A percentile compares a stretch with the other conserved stretches of the same genome.
Evolutionary conservation across 768 basidiomycete species (phyloP).

Genomic region (Pleurotus citrinopileatus): DNA sequence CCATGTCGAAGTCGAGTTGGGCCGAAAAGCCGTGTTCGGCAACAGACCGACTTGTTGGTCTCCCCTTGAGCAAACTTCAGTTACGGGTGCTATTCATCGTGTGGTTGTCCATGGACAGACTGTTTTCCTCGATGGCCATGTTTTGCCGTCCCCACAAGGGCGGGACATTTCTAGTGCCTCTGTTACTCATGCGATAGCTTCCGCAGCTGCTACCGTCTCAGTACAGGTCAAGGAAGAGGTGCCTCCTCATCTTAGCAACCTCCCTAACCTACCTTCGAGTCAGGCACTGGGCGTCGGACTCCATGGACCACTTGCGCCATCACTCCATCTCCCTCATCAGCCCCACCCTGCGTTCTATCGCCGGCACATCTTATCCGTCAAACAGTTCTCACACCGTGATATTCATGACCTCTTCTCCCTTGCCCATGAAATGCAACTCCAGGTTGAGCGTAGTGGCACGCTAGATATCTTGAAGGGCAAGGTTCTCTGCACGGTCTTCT

Average conservation of each 20-base stretch:
- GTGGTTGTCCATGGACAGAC: constrained; percentile 91
- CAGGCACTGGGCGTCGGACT: constrained; percentile 20
- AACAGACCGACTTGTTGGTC: constrained; percentile 68
- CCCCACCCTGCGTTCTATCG: constrained; percentile 89
- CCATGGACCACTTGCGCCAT: constrained; percentile 28
- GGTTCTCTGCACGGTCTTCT: constrained; percentile 90
- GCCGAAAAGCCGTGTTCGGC: constrained; percentile 62
- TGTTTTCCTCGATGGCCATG: constrained; percentile 80
- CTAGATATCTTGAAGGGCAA: constrained; percentile 90
- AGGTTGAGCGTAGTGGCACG: constrained; percentile 87
- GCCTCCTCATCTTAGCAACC: constrained; percentile 18
- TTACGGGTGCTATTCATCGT: constrained; percentile 81
- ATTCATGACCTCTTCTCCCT: constrained; percentile 92
- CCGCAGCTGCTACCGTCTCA: background rate
- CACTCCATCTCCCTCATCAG: constrained; percentile 44
- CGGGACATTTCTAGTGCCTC: constrained; percentile 69
- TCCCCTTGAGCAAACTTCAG: constrained; percentile 60
- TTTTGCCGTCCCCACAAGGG: constrained; percentile 58
- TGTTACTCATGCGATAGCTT: constrained; percentile 36
- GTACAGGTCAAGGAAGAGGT: constrained; percentile 5
- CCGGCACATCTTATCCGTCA: constrained; percentile 91
- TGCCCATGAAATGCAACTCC: constrained; percentile 95
- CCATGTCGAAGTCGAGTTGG: constrained; percentile 89
- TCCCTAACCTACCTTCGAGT: constrained; percentile 19
- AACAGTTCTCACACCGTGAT: constrained; percentile 87